These are phyloP conservation scores for Aspergillus affinis DNA, from an alignment of 495 filamentous ascomycete genomes.

Conservation along the genomic window DNA sequence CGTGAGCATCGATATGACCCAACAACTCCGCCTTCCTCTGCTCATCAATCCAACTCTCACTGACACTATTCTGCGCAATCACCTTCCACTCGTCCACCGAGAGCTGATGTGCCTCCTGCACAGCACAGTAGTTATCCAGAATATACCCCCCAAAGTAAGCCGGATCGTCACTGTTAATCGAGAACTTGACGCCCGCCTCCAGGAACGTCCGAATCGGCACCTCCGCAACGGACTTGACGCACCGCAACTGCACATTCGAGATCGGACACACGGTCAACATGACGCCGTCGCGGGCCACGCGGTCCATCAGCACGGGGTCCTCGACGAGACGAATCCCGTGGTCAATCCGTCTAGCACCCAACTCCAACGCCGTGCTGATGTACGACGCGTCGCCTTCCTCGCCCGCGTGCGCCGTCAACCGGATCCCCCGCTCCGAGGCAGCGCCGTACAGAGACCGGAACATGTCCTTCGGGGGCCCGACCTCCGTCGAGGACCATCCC, in stretches of 20 bases:
- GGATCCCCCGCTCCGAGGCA: slow-evolving; percentile 51
- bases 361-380: slow-evolving; percentile 62
- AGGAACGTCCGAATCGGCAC: slow-evolving; percentile 66
- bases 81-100: slow-evolving; percentile 60
- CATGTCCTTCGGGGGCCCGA: slow-evolving; percentile 60
- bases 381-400: slow-evolving; percentile 72
- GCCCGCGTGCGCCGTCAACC: slow-evolving; percentile 68
- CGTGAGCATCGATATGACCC: slow-evolving; percentile 37
- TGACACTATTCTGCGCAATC: slow-evolving; percentile 61
- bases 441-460: slow-evolving; percentile 59
- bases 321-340: slow-evolving; percentile 69
- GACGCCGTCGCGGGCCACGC: slow-evolving; percentile 53
- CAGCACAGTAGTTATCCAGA: slow-evolving; percentile 71
- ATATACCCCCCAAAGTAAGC: slow-evolving; percentile 82
- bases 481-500: slow-evolving; percentile 67
- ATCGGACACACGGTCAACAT: slow-evolving; percentile 71
- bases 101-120: slow-evolving; percentile 69
- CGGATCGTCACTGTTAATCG: slow-evolving; percentile 75
- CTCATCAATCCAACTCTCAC: slow-evolving; percentile 58
- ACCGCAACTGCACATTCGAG: slow-evolving; percentile 67
- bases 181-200: slow-evolving; percentile 64
- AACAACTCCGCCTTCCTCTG: slow-evolving; percentile 41
- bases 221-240: slow-evolving; percentile 54
- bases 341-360: slow-evolving; percentile 64
- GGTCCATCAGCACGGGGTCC: slow-evolving; percentile 56